Evolutionary conservation across 352 stramenopile species (phyloP), one percentile per base, ranked within the genome.

Genomic region (Phytophthora cryptogea): DNA sequence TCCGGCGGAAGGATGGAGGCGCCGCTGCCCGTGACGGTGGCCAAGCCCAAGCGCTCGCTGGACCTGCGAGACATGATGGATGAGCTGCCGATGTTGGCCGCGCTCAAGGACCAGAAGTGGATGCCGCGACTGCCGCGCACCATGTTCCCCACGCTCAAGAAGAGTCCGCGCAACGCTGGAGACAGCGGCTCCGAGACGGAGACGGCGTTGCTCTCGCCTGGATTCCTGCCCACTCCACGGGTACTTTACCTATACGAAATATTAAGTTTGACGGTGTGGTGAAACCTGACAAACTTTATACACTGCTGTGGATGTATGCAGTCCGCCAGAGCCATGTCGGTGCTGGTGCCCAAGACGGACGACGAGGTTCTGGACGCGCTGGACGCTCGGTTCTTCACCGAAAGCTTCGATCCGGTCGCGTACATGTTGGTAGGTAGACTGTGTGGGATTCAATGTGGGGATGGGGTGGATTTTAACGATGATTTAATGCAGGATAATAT

Each of bases 301-400:
- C 52, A 13, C 23, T 52, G 26, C 17, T n/a, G 8, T 40, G 14
- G 11, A 23, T 23, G 20, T 23, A 23, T 23, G 20, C 1, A 79
- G 64, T 65, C 64, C 44, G 71, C 71, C 1, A 76, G 66, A 39
- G 52, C 64, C 17, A 77, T 73, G 68, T 94, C 84, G 3, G 74
- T 88, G 47, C 66, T 94, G 5, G 80, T 94, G 7, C 84, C 84
- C 3, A 64, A 68, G n/a, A 64, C 58, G n/a, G 69, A 77, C 26
- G 83, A 94, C 26, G 77, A 94, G 17, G 56, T 94, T 13, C 57
- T 96, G 16, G 67, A 78, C 11, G 72, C 72, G n/a, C 50, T 96
- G 26, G 85, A 96, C 17, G 69, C 87, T 42, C 81, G 84, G 0
- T 96, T 87, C 54, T 96, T 92, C 57, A 94, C 84, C 0, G 76